Percentiles rank a stretch among this genome's conserved stretches.
Conservation (phyloP, 73 alveolate genomes). For the Blepharisma japonicum region DNA sequence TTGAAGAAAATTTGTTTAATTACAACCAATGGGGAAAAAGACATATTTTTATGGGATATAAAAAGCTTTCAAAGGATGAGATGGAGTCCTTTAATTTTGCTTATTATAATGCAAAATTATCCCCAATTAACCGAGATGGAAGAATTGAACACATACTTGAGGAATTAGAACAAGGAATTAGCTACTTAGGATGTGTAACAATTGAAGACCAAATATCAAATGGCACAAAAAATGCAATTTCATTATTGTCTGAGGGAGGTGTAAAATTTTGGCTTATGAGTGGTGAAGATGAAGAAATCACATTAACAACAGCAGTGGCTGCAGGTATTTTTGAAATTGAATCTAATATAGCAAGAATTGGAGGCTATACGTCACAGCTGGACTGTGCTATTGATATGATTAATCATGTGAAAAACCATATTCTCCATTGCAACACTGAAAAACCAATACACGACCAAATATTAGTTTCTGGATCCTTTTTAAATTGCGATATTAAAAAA, state of each 20-base stretch:
- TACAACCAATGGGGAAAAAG: neutral
- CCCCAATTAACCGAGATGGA: slow-evolving; percentile 15
- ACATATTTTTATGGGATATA: neutral
- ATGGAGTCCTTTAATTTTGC: neutral
- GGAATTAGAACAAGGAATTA: neutral
- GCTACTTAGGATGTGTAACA: neutral
- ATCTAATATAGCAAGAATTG: slow-evolving; percentile 12
- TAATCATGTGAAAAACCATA: neutral
- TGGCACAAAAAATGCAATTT: slow-evolving; percentile 4
- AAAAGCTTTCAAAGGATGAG: neutral
- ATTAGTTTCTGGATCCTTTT: neutral
- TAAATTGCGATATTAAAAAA: neutral
- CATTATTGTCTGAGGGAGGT: neutral
- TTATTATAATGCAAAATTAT: neutral
- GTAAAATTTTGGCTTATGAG: slow-evolving; percentile 12
- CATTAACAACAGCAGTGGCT: slow-evolving; percentile 25
- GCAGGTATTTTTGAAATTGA: slow-evolving; percentile 4
- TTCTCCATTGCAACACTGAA: neutral
- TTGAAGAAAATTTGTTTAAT: neutral
- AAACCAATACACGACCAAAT: neutral
- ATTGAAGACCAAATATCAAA: neutral
- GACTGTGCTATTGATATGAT: slow-evolving; percentile 11
- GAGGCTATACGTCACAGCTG: neutral
- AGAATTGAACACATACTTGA: slow-evolving; percentile 13
- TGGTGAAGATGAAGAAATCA: slow-evolving; percentile 30